Conservation (phyloP, 163 green algal species). For the Trebouxia gelatinosa region DNA sequence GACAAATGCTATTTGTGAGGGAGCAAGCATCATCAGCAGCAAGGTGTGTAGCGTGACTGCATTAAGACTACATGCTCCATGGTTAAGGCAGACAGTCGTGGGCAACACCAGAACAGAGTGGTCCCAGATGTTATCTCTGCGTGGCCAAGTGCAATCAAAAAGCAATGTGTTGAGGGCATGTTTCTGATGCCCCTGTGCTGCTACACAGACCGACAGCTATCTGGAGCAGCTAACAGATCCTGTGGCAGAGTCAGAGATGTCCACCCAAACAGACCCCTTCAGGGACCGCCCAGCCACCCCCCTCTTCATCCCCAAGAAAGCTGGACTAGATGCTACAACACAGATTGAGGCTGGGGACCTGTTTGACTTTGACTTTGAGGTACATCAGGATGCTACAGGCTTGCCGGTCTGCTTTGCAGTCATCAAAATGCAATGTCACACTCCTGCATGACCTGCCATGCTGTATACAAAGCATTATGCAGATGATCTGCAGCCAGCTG, state of each 20-base stretch:
- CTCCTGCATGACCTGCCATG: not conserved
- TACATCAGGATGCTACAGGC: no score
- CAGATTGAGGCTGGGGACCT: constrained; percentile 80
- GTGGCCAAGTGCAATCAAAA: no score
- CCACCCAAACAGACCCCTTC: constrained; percentile 81
- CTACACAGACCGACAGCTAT: constrained; percentile 77
- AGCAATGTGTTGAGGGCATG: not conserved
- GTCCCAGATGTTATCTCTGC: not conserved
- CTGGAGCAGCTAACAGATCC: constrained; percentile 80
- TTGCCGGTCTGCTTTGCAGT: no score
- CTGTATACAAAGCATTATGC: not conserved
- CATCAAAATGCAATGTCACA: not conserved
- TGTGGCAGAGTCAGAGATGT: constrained; percentile 68
- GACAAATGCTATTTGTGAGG: no score
- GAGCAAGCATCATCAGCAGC: not conserved
- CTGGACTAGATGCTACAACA: constrained; percentile 65
- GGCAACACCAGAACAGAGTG: not conserved
- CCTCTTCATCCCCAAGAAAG: constrained; percentile 72
- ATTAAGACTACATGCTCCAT: no score
- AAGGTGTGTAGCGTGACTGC: not conserved
- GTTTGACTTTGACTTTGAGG: constrained; percentile 76
- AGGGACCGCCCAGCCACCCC: constrained; percentile 77
- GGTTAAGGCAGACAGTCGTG: not conserved
- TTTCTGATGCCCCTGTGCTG: not conserved
- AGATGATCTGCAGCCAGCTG: not conserved